Base-by-base conservation (phyloP, 2,329 filamentous ascomycete genomes). In the Aspergillus flavus region DNA sequence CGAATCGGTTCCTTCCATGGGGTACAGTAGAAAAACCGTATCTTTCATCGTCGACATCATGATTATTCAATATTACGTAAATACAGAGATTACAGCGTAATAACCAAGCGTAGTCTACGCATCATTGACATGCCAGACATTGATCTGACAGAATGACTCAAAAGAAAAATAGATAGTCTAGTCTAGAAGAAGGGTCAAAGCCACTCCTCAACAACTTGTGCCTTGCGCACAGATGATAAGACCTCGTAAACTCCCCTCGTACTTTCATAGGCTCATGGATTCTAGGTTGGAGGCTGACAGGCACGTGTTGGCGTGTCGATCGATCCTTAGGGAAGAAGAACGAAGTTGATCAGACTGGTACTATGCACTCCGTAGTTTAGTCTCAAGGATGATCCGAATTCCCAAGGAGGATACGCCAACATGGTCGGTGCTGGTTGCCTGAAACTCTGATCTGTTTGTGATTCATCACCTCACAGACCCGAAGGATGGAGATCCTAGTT, bases 401-500 rank as follows among this genome's bases (percentile, higher is more conserved):
- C 52, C 16, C 45, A 12, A 43, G 6, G 39, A 16, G 48, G n/a
- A 30, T 56, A 32, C 59, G 16, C 57, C 48, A 55, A 61, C 41
- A 32, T 46, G 50, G 61, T 61, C 45, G 46, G 61, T 26, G 62
- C 54, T 61, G 55, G 45, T 57, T 55, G 63, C 46, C 55, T 63
- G 58, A 59, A 62, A 59, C 61, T 48, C 26, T 43, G 57, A 68
- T 63, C 61, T 45, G 50, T 53, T 46, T 55, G 58, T 66, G 63
- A 67, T 66, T 64, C 66, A 66, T 67, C 63, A 63, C 36, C 39
- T 59, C 62, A 61, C 55, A 60, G 56, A 55, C 58, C 57, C 61
- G 43, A 61, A 55, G 58, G 60, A 63, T 64, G 67, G 55, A 63
- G 66, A 69, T 69, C 67, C 65, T 66, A 68, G 67, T 62, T 61